phyloP scores from a whole-genome alignment of 2,329 filamentous ascomycete genomes.

The Sporothrix humicola region DNA sequence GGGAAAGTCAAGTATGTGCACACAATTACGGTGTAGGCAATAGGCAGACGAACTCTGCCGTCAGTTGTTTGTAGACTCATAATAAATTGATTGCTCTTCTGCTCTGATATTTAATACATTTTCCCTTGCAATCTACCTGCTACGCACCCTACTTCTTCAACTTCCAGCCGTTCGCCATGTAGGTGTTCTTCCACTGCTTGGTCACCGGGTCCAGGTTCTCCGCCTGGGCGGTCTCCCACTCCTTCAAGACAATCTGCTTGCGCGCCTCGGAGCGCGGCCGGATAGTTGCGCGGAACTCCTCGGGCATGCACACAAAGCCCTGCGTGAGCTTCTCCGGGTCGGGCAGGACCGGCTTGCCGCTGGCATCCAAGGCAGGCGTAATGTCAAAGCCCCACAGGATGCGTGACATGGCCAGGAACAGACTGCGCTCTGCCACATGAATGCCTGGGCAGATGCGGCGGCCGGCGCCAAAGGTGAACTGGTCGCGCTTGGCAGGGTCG shows the following conservation, averaged over 20 bases:
- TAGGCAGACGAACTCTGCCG: background rate
- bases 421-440: constrained; percentile 34
- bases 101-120: background rate
- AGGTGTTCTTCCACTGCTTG: background rate
- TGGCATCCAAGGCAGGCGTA: background rate
- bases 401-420: constrained; percentile 9
- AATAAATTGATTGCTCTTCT: no score
- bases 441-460: constrained; percentile 31
- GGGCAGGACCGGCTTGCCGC: constrained; percentile 46
- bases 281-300: constrained; percentile 47
- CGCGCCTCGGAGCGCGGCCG: constrained; percentile 43
- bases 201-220: background rate
- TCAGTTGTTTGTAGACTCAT: background rate
- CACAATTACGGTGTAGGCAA: constrained; percentile 44
- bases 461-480: constrained; percentile 8
- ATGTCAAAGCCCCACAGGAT: constrained; percentile 13
- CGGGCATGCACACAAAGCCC: constrained; percentile 53
- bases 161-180: constrained; percentile 4
- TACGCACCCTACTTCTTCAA: background rate
- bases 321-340: constrained; percentile 50
- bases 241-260: background rate
- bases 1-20: constrained; percentile 49
- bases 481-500: constrained; percentile 9
- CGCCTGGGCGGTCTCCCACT: constrained; percentile 16
- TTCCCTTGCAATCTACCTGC: background rate